Conservation (phyloP, 2,329 filamentous ascomycete genomes). For the Xylaria sp. region DNA sequence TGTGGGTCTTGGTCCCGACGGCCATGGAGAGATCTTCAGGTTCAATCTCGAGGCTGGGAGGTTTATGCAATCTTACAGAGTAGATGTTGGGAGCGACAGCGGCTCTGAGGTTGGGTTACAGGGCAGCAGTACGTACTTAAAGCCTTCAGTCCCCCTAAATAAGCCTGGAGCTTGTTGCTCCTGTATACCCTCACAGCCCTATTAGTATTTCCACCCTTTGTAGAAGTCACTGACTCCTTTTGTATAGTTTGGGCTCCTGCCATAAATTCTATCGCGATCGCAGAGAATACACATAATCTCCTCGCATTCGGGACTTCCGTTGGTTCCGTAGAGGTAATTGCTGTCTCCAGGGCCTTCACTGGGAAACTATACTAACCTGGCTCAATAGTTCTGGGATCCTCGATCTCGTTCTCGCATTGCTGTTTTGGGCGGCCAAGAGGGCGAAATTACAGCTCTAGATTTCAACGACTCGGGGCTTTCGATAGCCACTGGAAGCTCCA, state of each 20-base stretch:
- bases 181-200: not conserved
- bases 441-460: constrained; percentile 85
- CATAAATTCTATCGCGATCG: constrained; percentile 87
- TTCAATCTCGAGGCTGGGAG: constrained; percentile 91
- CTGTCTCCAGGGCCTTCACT: not conserved
- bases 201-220: not conserved
- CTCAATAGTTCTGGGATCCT: constrained; percentile 82
- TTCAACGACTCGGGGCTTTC: constrained; percentile 87
- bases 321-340: constrained; percentile 81
- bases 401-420: constrained; percentile 84
- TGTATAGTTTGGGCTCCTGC: constrained; percentile 73
- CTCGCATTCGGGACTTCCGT: constrained; percentile 92
- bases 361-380: constrained; percentile 15
- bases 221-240: constrained; percentile 5
- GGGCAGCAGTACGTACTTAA: constrained; percentile 67
- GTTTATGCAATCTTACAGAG: constrained; percentile 93
- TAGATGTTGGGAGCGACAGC: constrained; percentile 90
- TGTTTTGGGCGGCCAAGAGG: constrained; percentile 73
- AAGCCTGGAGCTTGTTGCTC: not conserved
- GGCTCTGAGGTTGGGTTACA: constrained; percentile 78
- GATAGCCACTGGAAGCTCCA: constrained; percentile 86
- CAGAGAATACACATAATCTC: constrained; percentile 88
- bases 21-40: constrained; percentile 90
- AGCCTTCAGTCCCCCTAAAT: not conserved
- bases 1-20: constrained; percentile 86